A percentile compares a stretch with the other conserved stretches of the same genome.
Evolutionary conservation across 2,329 filamentous ascomycete species (phyloP).

Genomic region (Ophiostoma novo-ulmi): DNA sequence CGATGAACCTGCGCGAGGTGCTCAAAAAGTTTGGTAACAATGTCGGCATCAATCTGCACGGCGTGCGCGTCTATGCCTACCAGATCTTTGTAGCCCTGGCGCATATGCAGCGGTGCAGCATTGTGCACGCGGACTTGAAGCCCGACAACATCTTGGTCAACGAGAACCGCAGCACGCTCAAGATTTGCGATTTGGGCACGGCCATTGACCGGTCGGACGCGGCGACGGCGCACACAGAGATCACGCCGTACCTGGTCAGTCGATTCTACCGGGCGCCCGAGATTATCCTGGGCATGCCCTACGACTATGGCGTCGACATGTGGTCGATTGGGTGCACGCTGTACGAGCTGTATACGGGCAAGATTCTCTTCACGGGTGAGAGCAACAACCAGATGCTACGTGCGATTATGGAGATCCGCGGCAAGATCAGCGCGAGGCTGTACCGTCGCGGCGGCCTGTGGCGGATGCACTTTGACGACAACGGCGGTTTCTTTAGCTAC

Average conservation of each 20-base stretch:
- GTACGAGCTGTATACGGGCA: slow-evolving; percentile 95
- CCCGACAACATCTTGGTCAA: slow-evolving; percentile 96
- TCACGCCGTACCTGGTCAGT: slow-evolving; percentile 92
- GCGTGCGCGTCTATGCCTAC: slow-evolving; percentile 82
- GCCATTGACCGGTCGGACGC: slow-evolving; percentile 82
- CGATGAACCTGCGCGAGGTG: slow-evolving; percentile 88
- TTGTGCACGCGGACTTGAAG: slow-evolving; percentile 94
- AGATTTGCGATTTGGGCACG: slow-evolving; percentile 96
- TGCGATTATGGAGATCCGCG: slow-evolving; percentile 91
- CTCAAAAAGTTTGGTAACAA: slow-evolving; percentile 94
- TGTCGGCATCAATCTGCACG: slow-evolving; percentile 82
- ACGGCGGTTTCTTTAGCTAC: slow-evolving; percentile 75
- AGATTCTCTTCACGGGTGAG: slow-evolving; percentile 89
- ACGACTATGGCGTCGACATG: slow-evolving; percentile 91
- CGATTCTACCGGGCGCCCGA: slow-evolving; percentile 96
- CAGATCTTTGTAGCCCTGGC: slow-evolving; percentile 89
- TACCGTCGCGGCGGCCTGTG: slow-evolving; percentile 76
- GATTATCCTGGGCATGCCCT: slow-evolving; percentile 93
- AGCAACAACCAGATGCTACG: slow-evolving; percentile 99
- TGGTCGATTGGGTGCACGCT: slow-evolving; percentile 98
- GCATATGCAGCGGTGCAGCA: slow-evolving; percentile 84
- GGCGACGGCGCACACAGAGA: slow-evolving; percentile 66
- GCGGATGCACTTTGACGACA: slow-evolving; percentile 74
- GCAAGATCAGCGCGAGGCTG: slow-evolving; percentile 84
- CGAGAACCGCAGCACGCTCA: slow-evolving; percentile 75